phyloP scores from a whole-genome alignment of 768 basidiomycete genomes.

The Clitopilus hobsonii region DNA sequence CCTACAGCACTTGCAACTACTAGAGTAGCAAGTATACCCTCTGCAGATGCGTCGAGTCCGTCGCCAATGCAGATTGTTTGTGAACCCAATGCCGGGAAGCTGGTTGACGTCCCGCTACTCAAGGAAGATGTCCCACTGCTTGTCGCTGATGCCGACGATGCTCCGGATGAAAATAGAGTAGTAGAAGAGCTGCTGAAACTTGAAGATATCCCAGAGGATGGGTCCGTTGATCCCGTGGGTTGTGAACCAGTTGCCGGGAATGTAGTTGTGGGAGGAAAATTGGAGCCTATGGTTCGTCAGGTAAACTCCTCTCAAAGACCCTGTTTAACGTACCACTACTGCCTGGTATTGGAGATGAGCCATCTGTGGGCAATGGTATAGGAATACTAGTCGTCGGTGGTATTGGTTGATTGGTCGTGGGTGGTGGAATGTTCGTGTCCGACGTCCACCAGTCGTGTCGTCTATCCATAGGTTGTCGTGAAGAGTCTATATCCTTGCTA shows the following conservation, averaged over 20 bases:
- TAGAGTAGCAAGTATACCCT: constrained; percentile 56
- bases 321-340: neutral
- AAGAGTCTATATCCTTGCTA: constrained; percentile 4
- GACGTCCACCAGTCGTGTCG: neutral
- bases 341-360: neutral
- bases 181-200: neutral
- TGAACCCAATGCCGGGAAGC: constrained; percentile 16
- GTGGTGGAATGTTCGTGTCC: neutral
- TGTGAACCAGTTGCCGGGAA: constrained; percentile 28
- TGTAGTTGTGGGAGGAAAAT: constrained; percentile 25
- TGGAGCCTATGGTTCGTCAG: neutral
- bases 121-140: neutral
- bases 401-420: neutral
- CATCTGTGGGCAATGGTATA: constrained; percentile 5
- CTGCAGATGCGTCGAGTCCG: constrained; percentile 58
- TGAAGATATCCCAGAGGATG: neutral
- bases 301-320: neutral
- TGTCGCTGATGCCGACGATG: constrained; percentile 6
- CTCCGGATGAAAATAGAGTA: constrained; percentile 15
- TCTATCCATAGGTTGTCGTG: constrained; percentile 8
- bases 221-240: neutral
- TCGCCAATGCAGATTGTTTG: constrained; percentile 55
- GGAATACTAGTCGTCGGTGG: neutral
- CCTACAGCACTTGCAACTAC: constrained; percentile 57
- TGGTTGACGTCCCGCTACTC: constrained; percentile 15